Conservation (phyloP, 495 filamentous ascomycete species). For the Talaromyces wortmannii region DNA sequence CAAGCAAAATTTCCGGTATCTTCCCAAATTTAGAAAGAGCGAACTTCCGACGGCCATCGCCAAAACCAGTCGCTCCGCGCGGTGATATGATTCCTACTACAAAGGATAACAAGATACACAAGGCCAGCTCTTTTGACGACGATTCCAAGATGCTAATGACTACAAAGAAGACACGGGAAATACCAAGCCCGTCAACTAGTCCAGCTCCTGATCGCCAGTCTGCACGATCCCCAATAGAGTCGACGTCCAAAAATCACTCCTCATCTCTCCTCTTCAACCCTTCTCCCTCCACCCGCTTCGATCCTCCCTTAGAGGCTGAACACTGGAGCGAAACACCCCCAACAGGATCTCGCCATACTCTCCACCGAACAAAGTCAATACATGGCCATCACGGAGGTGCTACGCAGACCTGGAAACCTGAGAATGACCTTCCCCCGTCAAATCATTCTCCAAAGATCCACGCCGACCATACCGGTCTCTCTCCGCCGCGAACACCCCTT, state of each 20-base stretch:
- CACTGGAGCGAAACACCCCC: neutral
- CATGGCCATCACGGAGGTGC: slow-evolving; percentile 26
- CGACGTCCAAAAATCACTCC: slow-evolving; percentile 45
- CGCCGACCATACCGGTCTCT: slow-evolving; percentile 6
- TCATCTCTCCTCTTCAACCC: slow-evolving; percentile 49
- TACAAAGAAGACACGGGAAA: neutral
- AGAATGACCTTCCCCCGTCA: slow-evolving; percentile 18
- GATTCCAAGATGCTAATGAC: no score
- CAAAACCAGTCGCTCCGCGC: neutral
- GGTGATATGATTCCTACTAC: no score
- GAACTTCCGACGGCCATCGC: slow-evolving; percentile 21
- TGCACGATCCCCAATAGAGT: slow-evolving; percentile 31
- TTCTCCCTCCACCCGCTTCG: slow-evolving; percentile 35
- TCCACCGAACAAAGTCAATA: slow-evolving; percentile 31
- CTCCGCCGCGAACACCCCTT: slow-evolving; percentile 32
- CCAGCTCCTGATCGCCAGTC: slow-evolving; percentile 1
- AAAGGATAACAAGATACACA: neutral
- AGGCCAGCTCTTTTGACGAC: neutral
- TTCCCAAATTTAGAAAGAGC: slow-evolving; percentile 32
- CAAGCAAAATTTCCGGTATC: slow-evolving; percentile 25
- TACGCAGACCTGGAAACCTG: slow-evolving; percentile 23
- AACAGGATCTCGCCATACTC: neutral
- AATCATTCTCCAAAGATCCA: neutral
- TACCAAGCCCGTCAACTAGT: neutral
- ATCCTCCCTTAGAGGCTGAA: slow-evolving; percentile 9